Conservation (phyloP, 2,329 filamentous ascomycete species). For the Canariomyces notabilis region DNA sequence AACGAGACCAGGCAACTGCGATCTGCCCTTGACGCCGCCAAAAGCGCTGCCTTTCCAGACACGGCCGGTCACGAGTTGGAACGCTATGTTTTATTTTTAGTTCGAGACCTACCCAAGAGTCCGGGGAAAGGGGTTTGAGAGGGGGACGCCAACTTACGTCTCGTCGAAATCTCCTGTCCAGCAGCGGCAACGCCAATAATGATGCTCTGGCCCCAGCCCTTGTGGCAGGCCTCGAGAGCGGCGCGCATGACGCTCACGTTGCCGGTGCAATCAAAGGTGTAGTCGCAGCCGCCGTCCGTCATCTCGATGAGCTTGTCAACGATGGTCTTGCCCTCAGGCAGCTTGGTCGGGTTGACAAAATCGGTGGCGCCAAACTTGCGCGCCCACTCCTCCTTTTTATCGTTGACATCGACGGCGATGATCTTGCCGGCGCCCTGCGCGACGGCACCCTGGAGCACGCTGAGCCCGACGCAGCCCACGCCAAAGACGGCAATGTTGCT, state of each 20-base stretch:
- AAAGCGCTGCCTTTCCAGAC: slow-evolving; percentile 98
- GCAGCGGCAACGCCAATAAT: slow-evolving; percentile 96
- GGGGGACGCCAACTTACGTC: slow-evolving; percentile 65
- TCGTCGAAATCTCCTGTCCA: slow-evolving; percentile 89
- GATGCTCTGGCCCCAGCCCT: slow-evolving; percentile 98
- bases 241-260: slow-evolving; percentile 95
- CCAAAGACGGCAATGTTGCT: slow-evolving; percentile 90
- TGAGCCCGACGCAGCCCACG: slow-evolving; percentile 91
- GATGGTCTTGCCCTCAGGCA: slow-evolving; percentile 67
- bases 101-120: slow-evolving; percentile 16
- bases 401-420: slow-evolving; percentile 74
- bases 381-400: slow-evolving; percentile 84
- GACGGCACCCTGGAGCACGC: slow-evolving; percentile 89
- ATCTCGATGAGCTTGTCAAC: slow-evolving; percentile 93
- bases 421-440: slow-evolving; percentile 75
- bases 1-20: slow-evolving; percentile 82
- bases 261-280: slow-evolving; percentile 98
- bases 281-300: slow-evolving; percentile 97
- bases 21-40: slow-evolving; percentile 94
- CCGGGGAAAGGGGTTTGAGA: slow-evolving; percentile 1
- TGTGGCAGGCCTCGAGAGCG: slow-evolving; percentile 95
- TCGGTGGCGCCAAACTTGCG: slow-evolving; percentile 94
- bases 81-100: slow-evolving; percentile 43
- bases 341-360: slow-evolving; percentile 88
- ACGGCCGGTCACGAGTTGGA: slow-evolving; percentile 96